Evolutionary conservation across 139 green algal species (phyloP).

Genomic region (Auxenochlorella pyrenoidosa): DNA sequence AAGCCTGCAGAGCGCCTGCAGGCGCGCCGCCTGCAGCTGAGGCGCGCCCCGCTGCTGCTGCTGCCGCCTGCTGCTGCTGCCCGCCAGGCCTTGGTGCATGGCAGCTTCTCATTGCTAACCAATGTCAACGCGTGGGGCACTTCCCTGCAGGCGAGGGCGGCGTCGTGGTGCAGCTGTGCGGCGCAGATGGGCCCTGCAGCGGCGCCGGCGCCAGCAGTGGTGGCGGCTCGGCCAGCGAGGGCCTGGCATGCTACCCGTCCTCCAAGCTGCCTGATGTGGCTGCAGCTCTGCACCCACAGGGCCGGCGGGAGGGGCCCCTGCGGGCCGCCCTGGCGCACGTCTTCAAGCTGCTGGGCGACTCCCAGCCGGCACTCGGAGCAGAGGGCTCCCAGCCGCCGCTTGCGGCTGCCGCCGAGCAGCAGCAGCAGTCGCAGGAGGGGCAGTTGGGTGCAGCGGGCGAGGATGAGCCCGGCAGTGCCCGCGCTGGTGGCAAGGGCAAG

Average conservation of each 20-base stretch:
- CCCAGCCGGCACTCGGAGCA: not conserved
- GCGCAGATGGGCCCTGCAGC: not conserved
- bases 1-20: too few relatives aligned
- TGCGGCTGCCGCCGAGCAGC: not conserved
- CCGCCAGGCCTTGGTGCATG: not conserved
- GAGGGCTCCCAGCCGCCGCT: not conserved
- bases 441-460: not conserved
- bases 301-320: conserved; percentile 41
- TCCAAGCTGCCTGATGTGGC: conserved; percentile 1
- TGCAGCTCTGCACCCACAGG: conserved; percentile 37
- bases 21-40: too few relatives aligned
- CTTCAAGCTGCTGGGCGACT: conserved; percentile 5
- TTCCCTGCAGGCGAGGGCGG: conserved; percentile 2
- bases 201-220: not conserved
- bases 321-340: not conserved
- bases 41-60: too few relatives aligned
- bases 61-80: not conserved
- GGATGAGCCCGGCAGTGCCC: not conserved
- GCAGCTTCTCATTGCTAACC: too few relatives aligned
- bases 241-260: not conserved
- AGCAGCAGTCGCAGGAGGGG: not conserved
- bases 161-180: not conserved
- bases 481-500: not conserved
- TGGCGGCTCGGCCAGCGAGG: not conserved
- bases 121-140: too few relatives aligned